These are phyloP conservation scores for Abortiporus biennis DNA, from an alignment of 1,284 basidiomycete genomes.

Conservation along the genomic window DNA sequence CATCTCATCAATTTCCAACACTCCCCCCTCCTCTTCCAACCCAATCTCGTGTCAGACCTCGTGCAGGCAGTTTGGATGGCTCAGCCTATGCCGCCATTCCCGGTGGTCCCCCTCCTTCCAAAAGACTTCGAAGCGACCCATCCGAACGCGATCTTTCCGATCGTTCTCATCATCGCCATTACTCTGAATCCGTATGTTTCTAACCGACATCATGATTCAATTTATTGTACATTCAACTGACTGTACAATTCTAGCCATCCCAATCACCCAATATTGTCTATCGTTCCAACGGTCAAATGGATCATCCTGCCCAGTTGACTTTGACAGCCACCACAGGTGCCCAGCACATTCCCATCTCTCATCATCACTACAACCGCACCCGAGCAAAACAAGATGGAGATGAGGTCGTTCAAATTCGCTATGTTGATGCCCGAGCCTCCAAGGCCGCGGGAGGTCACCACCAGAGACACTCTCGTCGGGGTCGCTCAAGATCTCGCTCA, in stretches of 20 bases:
- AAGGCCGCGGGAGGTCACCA: constrained; percentile 14
- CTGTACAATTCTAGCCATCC: constrained; percentile 15
- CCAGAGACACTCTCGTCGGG: constrained; percentile 24
- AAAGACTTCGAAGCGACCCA: constrained; percentile 36
- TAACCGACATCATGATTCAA: background rate
- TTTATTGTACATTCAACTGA: background rate
- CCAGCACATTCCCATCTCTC: constrained; percentile 7
- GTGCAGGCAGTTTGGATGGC: constrained; percentile 36
- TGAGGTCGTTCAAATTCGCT: constrained; percentile 22
- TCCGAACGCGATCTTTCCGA: constrained; percentile 16
- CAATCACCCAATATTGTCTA: constrained; percentile 17
- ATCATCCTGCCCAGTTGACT: constrained; percentile 13
- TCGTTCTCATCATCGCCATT: constrained; percentile 12
- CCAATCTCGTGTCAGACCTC: constrained; percentile 29
- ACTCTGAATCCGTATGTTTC: constrained; percentile 19
- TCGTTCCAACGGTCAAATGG: constrained; percentile 17
- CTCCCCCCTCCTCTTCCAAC: constrained; percentile 3
- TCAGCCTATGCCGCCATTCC: constrained; percentile 23
- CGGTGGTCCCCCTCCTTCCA: constrained; percentile 36
- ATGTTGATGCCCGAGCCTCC: constrained; percentile 16
- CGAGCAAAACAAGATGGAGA: constrained; percentile 22
- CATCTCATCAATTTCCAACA: background rate
- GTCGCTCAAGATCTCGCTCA: constrained; percentile 19
- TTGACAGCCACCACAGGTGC: constrained; percentile 6
- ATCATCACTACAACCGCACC: constrained; percentile 14